These are phyloP conservation scores for Mucor velutinosus DNA, from an alignment of 371 early-diverging fungal species.

Conservation along the genomic window DNA sequence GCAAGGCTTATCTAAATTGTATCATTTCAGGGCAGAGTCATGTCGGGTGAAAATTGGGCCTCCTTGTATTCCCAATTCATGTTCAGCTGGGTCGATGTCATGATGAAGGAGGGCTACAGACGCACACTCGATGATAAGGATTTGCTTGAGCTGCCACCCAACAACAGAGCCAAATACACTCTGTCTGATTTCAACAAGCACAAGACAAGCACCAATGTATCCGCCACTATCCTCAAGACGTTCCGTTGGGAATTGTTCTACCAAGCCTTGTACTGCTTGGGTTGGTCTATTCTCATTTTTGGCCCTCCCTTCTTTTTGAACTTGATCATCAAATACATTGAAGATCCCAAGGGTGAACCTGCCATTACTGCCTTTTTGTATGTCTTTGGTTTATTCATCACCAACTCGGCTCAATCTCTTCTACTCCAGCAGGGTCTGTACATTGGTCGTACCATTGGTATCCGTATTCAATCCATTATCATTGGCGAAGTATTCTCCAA, in stretches of 20 bases:
- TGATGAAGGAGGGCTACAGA: constrained; percentile 56
- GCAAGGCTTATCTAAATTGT: background rate
- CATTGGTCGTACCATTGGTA: constrained; percentile 57
- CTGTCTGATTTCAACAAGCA: constrained; percentile 25
- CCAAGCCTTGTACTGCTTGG: constrained; percentile 48
- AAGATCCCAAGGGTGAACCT: constrained; percentile 37
- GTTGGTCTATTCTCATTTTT: constrained; percentile 56
- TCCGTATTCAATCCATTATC: constrained; percentile 61
- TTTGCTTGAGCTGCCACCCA: constrained; percentile 43
- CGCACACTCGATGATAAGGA: constrained; percentile 56
- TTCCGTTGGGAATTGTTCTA: constrained; percentile 39
- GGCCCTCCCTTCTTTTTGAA: constrained; percentile 62
- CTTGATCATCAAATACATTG: constrained; percentile 59
- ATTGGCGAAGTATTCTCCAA: constrained; percentile 65
- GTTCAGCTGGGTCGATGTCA: constrained; percentile 56
- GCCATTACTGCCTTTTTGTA: constrained; percentile 57
- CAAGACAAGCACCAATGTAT: constrained; percentile 13
- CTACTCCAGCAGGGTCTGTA: constrained; percentile 56
- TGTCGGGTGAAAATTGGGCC: constrained; percentile 56
- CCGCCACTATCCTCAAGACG: constrained; percentile 31
- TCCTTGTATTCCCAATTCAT: constrained; percentile 57
- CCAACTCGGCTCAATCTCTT: constrained; percentile 48
- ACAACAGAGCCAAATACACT: constrained; percentile 40
- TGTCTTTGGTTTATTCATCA: constrained; percentile 62
- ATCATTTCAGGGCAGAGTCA: constrained; percentile 29